Conservation (phyloP, 495 filamentous ascomycete species). For the Penicillium tannophilum region DNA sequence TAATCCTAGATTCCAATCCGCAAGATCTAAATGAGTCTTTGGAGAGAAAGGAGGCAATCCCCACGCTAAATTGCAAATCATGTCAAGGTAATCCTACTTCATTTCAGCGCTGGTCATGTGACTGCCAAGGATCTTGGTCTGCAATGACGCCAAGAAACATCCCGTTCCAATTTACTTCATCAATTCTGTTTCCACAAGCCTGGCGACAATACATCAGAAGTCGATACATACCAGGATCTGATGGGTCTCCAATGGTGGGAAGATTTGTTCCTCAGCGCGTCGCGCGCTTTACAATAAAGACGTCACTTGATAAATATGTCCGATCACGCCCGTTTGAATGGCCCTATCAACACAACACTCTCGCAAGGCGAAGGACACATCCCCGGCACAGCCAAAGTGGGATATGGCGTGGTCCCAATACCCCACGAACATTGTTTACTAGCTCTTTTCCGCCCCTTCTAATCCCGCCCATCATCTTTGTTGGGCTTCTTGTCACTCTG, state of each 20-base stretch:
- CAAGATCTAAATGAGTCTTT: no score
- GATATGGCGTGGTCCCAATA: neutral
- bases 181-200: neutral
- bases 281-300: neutral
- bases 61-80: no score
- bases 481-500: constrained; percentile 63
- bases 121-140: neutral
- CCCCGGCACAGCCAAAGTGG: neutral
- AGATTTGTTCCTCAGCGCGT: neutral
- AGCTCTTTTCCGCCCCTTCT: constrained; percentile 53
- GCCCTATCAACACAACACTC: neutral
- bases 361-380: neutral
- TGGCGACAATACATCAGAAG: neutral
- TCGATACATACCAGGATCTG: neutral
- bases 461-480: constrained; percentile 66
- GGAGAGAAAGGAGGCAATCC: no score
- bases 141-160: neutral
- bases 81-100: no score
- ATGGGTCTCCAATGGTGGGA: neutral
- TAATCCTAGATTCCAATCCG: no score
- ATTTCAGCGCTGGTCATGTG: no score
- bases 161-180: neutral
- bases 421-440: constrained; percentile 14
- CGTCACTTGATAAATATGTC: neutral
- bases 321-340: neutral